Percentiles rank a stretch among this genome's conserved stretches.
Conservation (phyloP, 352 stramenopile species). For the Phytophthora pisi region DNA sequence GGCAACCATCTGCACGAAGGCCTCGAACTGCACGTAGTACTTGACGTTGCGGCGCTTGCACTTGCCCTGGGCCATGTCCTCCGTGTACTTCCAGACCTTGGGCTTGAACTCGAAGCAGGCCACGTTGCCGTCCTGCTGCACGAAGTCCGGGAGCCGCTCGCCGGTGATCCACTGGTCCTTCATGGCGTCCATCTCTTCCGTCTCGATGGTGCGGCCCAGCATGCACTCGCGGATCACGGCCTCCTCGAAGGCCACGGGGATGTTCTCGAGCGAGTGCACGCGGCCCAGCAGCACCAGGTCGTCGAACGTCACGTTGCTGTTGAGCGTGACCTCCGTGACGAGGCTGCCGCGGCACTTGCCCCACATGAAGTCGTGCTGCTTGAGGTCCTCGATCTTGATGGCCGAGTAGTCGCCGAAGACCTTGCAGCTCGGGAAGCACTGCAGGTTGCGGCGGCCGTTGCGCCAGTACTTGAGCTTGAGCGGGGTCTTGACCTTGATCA, state of each 20-base stretch:
- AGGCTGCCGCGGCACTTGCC: conserved; percentile 87
- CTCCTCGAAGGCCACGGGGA: conserved; percentile 84
- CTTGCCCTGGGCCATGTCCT: conserved; percentile 89
- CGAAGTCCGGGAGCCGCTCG: conserved; percentile 84
- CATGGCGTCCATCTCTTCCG: conserved; percentile 81
- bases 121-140: conserved; percentile 73
- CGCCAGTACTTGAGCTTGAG: conserved; percentile 91
- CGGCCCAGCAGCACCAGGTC: conserved; percentile 81
- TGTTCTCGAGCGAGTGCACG: conserved; percentile 86
- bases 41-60: conserved; percentile 89
- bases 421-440: conserved; percentile 90
- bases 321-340: conserved; percentile 83
- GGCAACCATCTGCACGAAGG: conserved; percentile 76
- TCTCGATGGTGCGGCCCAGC: conserved; percentile 77
- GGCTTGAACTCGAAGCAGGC: conserved; percentile 89
- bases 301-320: conserved; percentile 82
- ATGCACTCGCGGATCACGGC: conserved; percentile 86
- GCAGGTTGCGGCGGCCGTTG: conserved; percentile 89
- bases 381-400: conserved; percentile 89
- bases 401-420: conserved; percentile 91
- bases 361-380: conserved; percentile 92
- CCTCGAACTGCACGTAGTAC: conserved; percentile 91
- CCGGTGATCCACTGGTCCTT: conserved; percentile 89
- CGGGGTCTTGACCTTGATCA: conserved; percentile 89
- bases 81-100: conserved; percentile 90